Evolutionary conservation across 805 yeast genomes (phyloP), one percentile per base, ranked within the genome.

Genomic region (Zygoascus bituminiphila): DNA sequence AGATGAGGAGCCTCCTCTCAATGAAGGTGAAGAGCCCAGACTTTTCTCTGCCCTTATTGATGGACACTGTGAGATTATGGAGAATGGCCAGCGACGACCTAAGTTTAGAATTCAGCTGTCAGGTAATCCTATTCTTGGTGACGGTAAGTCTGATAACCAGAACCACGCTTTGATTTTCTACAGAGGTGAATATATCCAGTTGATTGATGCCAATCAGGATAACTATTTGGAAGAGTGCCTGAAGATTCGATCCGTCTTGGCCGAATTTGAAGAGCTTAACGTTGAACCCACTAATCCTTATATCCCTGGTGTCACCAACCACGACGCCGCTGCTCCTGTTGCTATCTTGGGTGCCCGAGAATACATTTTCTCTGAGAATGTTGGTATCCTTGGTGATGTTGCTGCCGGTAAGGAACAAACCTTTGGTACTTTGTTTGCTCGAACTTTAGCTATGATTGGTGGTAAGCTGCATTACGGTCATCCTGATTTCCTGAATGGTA

Each of bases 321-420:
- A 51, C 61, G 37, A 40, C 31, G 50, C 25, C 25, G 22, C 42
- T 38, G 38, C 65, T 25, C 89, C 93, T 1, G 94, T 91, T 15
- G 98, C 97, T 0, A 88, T 91, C 58, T 75, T 91, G 39, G 97
- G 98, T 39, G 96, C 97, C 1, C 78, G 98, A 58, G 98, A 91
- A 62, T 88, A 88, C 62, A 88, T 91, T 25, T 91, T 91, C 68
- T 84, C 95, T 2, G 97, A 89, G 66, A 85, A 85, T 61, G 80
- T 87, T 51, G 98, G 98, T 50, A 83, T 89, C 10, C 71, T 89
- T 38, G 98, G 97, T 43, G 97, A 89, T 67, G 86, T 89, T 56
- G 97, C 97, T 20, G 98, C 98, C 19, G 96, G 96, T 7, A 89
- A 89, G 65, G 98, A 89, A 62, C 96, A 91, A 67, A 89, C 98